These are phyloP conservation scores for Ganoderma multipileum DNA, from an alignment of 1,284 basidiomycete genomes.

Conservation along the genomic window DNA sequence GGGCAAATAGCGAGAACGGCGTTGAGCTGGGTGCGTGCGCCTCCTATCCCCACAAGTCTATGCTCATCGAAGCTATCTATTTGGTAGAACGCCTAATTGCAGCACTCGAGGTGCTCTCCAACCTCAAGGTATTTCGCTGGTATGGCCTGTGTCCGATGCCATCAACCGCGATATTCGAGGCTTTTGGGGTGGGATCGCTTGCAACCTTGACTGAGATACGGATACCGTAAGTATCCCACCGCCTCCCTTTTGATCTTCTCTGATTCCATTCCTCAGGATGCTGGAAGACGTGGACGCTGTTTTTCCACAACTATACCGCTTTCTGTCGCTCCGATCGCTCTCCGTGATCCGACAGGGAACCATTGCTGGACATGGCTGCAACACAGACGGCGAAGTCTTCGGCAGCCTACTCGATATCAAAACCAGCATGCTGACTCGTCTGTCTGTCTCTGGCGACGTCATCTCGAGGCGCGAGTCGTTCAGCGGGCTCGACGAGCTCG, in stretches of 20 bases:
- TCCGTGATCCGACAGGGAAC: neutral
- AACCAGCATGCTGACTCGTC: neutral
- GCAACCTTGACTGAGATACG: neutral
- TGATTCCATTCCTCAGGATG: neutral
- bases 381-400: neutral
- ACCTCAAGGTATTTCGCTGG: neutral
- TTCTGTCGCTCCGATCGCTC: neutral
- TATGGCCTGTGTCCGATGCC: neutral
- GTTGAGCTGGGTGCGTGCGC: neutral
- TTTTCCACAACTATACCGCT: neutral
- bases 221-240: neutral
- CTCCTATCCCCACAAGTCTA: neutral
- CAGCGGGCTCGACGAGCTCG: conserved; percentile 8
- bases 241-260: neutral
- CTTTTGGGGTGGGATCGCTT: neutral
- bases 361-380: neutral
- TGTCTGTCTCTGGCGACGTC: neutral
- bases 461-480: neutral
- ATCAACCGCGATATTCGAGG: neutral
- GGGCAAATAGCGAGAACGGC: neutral
- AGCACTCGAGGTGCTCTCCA: neutral
- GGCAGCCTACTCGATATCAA: neutral
- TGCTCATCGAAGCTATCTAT: neutral
- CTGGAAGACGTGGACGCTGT: neutral
- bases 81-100: neutral